Base-by-base conservation (phyloP, 352 stramenopile genomes). In the Detonula confervacea region DNA sequence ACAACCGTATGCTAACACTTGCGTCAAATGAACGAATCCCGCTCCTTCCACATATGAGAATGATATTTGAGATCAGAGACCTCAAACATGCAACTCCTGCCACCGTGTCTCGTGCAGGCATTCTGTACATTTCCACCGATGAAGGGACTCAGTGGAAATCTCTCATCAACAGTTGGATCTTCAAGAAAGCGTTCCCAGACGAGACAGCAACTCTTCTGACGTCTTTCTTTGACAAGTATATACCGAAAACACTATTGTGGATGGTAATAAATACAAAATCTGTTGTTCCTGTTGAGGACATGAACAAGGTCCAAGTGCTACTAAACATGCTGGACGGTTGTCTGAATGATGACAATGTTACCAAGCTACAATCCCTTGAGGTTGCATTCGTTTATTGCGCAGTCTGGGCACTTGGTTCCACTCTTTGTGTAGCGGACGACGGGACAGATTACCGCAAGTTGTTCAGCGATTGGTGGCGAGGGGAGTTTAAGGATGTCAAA, bases 11-110 rank as follows among this genome's bases (percentile, higher is more conserved):
- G 39, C 88, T 98, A 1, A 98, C 96, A 7, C 88, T 98, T 8
- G 96, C 98, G 6, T 98, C 95, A 2, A 98, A 98, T 79, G 96
- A 98, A 83, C 95, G 96, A 22, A 97, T 98, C 39, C 96, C 96
- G 0, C 83, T 98, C 2, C 97, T 95, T 2, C 93, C 95, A 25
- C 87, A 95, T 0, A 98, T 98, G 96, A 91, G 96, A 24, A 93
- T 98, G 77, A 94, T 98, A 25, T 98, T 98, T 89, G 96, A 98
- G 80, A 97, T 98, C 29, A 96, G 96, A 68, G 97, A 95, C 16
- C 85, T 98, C 8, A 95, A 96, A 59, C 97, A 98, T 69, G 96
- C 96, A 22, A 98, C 96, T 0, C 96, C 96, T 1, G 96, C 96
- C 5, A 98, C 96, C 0, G 96, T 98, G 4, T 98, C 95, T 6